Evolutionary conservation across 169 alveolate species (phyloP).

Genomic region (Cryptosporidium ubiquitum): DNA sequence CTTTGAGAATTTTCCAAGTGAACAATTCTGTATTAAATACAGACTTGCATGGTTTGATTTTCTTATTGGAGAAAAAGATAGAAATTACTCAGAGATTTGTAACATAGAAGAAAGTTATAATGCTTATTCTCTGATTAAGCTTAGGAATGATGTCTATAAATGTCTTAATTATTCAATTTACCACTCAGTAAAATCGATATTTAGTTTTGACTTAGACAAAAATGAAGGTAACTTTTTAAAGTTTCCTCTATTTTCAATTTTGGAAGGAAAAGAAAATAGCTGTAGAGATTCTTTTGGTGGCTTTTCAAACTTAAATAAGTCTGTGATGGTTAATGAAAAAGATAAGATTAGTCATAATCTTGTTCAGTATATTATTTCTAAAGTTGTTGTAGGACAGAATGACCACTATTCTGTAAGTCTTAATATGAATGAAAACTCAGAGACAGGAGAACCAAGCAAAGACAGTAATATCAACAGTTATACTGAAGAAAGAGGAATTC

Average conservation of each 20-base stretch:
- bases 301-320: neutral
- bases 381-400: slow-evolving; percentile 48
- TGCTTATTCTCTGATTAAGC: slow-evolving; percentile 59
- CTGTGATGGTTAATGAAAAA: neutral
- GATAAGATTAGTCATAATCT: slow-evolving; percentile 19
- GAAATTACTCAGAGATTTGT: slow-evolving; percentile 4
- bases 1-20: slow-evolving; percentile 42
- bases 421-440: slow-evolving; percentile 19
- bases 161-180: slow-evolving; percentile 43
- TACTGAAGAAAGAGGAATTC: neutral
- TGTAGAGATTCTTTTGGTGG: neutral
- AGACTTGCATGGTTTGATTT: slow-evolving; percentile 62
- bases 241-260: neutral
- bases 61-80: slow-evolving; percentile 27
- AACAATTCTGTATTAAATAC: neutral
- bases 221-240: neutral
- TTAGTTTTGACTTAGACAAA: neutral
- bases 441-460: neutral
- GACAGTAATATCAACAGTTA: neutral
- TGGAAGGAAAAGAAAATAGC: neutral
- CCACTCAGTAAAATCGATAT: slow-evolving; percentile 7
- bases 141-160: slow-evolving; percentile 59
- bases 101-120: slow-evolving; percentile 51
- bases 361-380: slow-evolving; percentile 21
- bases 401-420: slow-evolving; percentile 37